These are phyloP conservation scores for Metarhizium brunneum DNA, from an alignment of 2,329 filamentous ascomycete genomes.

Conservation along the genomic window DNA sequence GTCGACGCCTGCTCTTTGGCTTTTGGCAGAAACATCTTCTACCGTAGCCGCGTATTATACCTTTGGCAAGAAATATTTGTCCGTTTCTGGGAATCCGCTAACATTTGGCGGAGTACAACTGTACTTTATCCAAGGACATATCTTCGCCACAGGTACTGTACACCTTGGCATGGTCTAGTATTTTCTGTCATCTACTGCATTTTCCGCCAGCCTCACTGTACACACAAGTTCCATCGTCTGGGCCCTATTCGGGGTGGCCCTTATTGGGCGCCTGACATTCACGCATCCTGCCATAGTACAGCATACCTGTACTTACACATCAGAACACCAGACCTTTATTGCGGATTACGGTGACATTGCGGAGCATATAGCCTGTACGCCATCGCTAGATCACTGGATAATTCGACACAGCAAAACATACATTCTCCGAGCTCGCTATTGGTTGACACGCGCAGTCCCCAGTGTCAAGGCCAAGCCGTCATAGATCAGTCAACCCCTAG, in stretches of 20 bases:
- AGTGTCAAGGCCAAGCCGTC: background rate
- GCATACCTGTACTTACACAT: background rate
- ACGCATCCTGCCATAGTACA: background rate
- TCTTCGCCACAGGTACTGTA: no score
- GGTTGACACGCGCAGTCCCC: background rate
- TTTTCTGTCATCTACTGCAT: background rate
- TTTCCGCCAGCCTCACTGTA: background rate
- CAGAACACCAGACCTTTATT: background rate
- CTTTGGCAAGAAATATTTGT: background rate
- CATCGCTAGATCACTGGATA: background rate
- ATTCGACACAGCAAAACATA: background rate
- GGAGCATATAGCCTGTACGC: background rate
- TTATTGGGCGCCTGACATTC: background rate
- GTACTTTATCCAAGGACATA: no score
- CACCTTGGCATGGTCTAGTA: background rate
- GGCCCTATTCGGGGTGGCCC: background rate
- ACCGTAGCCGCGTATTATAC: background rate
- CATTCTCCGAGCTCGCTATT: background rate
- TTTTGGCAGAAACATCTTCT: background rate
- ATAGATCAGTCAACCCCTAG: background rate
- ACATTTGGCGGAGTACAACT: background rate
- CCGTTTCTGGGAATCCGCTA: background rate
- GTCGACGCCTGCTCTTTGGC: background rate
- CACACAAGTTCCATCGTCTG: background rate
- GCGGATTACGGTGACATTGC: background rate